Base-by-base conservation (phyloP, 345 rosid species). In the Salix koriyanagi region DNA sequence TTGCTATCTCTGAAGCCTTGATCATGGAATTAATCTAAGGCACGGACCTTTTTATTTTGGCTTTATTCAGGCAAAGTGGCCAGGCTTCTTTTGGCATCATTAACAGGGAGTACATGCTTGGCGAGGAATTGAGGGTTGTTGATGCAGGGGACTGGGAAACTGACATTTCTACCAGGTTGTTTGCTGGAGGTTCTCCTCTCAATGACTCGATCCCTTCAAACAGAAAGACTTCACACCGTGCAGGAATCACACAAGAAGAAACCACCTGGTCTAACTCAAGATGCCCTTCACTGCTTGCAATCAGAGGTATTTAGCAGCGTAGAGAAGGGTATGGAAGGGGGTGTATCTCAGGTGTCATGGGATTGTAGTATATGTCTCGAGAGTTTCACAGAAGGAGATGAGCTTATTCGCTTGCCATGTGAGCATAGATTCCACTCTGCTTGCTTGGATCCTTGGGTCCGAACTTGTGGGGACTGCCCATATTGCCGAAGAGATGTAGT, bases 361-460 rank as follows among this genome's bases (percentile, higher is more conserved):
- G 93, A 92, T 81, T 91, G 97, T 78, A 82, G 89, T 72, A 93
- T 96, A 79, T 93, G 99, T 87, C 90, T 91, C 28, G 99, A 96
- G 88, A 86, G 89, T 84, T 96, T 91, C 58, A 37, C 54, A 19
- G 90, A 81, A 44, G 94, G 90, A 16, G 97, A 91, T 54, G 79
- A 62, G 62, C 93, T 93, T 50, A 84, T 84, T 39, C 64, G 86
- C 39, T 81, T 91, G 39, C 91, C 96, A 0, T 93, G 97, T 64
- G 86, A 72, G 9, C 99, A 93, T 77, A 83, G 87, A 65, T 96
- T 93, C 75, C 99, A 93, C 75, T 86, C 86, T 4, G 76, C 79
- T 62, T 95, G 98, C 89, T 84, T 95, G 88, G 85, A 84, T 76
- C 99, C 98, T 15, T 95, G 99, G 99, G 81, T 95, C 75, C 87